Evolutionary conservation across 2,329 filamentous ascomycete genomes (phyloP), one percentile per base, ranked within the genome.

Genomic region (Colletotrichum eremochloae): DNA sequence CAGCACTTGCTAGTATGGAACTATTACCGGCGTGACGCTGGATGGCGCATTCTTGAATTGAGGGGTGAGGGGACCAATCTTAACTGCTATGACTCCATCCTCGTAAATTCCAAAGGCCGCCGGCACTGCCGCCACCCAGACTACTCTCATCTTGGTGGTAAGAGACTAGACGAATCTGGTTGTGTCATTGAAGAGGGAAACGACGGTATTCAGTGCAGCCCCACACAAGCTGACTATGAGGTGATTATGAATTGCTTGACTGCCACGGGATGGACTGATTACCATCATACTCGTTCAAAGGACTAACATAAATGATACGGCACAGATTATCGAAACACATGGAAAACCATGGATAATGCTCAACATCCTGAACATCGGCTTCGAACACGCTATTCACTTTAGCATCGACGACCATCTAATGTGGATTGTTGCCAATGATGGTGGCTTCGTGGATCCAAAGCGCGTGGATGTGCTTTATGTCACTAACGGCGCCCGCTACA

Each of bases 61-160:
- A 58, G 36, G 29, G 7, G 61, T 6, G 67, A 69, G 36, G 67
- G 67, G 1, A 69, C 62, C 0, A 69, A 60, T 7, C n/a, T 69
- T 12, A 60, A 69, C 8, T 92, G 90, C 80, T 88, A 88, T 72
- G 90, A 91, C 75, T 86, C 89, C 0, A 81, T 92, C 12, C 79
- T 92, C 11, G 82, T 92, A 55, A 92, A 92, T 68, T 90, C 90
- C 29, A 88, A 89, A 74, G 89, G 89, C 3, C 81, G 83, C 1
- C 85, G 89, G 0, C 80, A 86, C 60, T 91, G 89, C 75, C 81
- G 60, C 2, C 67, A 69, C 40, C 44, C 61, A 46, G 29, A 60
- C 20, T 65, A 48, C 9, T 8, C 24, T 4, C 2, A 38, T 1
- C 36, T 69, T 15, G 11, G 58, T 36, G 67, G 67, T 0, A 50